These are phyloP conservation scores for Phalaenopsis equestris DNA, from an alignment of 106 monocot species.

Conservation along the genomic window DNA sequence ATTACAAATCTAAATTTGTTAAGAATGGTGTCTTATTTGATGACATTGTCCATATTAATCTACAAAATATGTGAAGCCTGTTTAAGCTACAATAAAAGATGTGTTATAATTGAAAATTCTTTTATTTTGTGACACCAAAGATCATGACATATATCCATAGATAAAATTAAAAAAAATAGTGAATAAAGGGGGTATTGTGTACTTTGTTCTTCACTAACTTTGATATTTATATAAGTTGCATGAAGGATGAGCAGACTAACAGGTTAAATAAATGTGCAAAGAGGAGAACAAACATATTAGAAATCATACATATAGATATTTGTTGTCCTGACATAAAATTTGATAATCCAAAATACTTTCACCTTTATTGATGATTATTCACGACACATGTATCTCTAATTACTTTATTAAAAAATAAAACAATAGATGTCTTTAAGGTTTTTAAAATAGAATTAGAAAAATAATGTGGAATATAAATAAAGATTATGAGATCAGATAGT, in stretches of 20 bases:
- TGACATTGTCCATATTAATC: neutral
- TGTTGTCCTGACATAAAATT: neutral
- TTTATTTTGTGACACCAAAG: conserved; percentile 2
- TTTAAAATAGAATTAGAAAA: conserved; percentile 1
- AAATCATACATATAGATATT: neutral
- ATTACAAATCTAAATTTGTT: neutral
- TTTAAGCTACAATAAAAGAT: neutral
- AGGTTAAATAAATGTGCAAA: conserved; percentile 12
- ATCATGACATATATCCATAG: conserved; percentile 6
- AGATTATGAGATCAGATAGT: neutral
- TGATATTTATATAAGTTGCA: conserved; percentile 5
- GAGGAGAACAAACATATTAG: neutral
- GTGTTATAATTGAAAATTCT: neutral
- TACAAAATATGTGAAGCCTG: neutral
- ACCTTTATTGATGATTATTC: neutral
- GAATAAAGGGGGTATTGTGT: neutral
- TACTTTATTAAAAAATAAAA: neutral
- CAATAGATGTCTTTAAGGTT: neutral
- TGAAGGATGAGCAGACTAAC: conserved; percentile 9
- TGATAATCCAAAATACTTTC: neutral
- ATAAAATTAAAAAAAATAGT: conserved; percentile 10
- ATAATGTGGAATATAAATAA: neutral
- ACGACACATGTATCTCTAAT: conserved; percentile 7
- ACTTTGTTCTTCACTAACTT: conserved; percentile 5
- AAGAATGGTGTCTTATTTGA: neutral